phyloP scores from a whole-genome alignment of 2,329 filamentous ascomycete genomes.

The Ascochyta rabiei region DNA sequence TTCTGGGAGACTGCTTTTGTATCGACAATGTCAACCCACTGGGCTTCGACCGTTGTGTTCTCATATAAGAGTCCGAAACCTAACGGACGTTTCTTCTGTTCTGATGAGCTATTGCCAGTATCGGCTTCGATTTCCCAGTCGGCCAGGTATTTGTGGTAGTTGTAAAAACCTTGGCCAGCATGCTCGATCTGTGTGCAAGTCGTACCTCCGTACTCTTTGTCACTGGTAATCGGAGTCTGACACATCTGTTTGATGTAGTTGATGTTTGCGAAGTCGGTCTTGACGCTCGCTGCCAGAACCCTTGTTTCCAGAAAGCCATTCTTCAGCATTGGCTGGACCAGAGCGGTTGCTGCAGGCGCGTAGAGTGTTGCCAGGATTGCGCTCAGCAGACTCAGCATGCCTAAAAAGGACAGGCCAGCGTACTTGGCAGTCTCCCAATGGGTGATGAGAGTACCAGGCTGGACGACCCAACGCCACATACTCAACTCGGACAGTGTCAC shows the following conservation, averaged over 20 bases:
- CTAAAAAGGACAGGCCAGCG: slow-evolving; percentile 68
- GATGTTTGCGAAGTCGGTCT: slow-evolving; percentile 68
- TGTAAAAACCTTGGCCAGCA: slow-evolving; percentile 72
- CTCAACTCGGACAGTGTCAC: slow-evolving; percentile 77
- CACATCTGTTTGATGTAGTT: slow-evolving; percentile 63
- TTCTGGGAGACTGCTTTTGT: slow-evolving; percentile 58
- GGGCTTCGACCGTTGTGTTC: slow-evolving; percentile 72
- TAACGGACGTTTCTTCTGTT: slow-evolving; percentile 59
- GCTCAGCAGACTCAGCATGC: slow-evolving; percentile 67
- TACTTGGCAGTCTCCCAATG: slow-evolving; percentile 70
- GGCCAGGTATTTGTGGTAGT: slow-evolving; percentile 66
- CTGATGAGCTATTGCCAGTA: slow-evolving; percentile 52
- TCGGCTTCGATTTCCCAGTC: slow-evolving; percentile 60
- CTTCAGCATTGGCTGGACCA: slow-evolving; percentile 75
- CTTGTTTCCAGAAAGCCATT: slow-evolving; percentile 59
- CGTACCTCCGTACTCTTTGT: slow-evolving; percentile 49
- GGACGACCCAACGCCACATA: slow-evolving; percentile 72
- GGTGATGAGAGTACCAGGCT: slow-evolving; percentile 73
- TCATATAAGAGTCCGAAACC: slow-evolving; percentile 71
- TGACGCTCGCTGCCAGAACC: slow-evolving; percentile 63
- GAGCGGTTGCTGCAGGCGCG: slow-evolving; percentile 75
- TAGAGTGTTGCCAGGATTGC: slow-evolving; percentile 73
- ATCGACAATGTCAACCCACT: slow-evolving; percentile 70
- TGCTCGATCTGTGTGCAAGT: slow-evolving; percentile 74
- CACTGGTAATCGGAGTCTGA: slow-evolving; percentile 63